Evolutionary conservation across 345 rosid species (phyloP).

Genomic region (Eucalyptus polyanthemos): DNA sequence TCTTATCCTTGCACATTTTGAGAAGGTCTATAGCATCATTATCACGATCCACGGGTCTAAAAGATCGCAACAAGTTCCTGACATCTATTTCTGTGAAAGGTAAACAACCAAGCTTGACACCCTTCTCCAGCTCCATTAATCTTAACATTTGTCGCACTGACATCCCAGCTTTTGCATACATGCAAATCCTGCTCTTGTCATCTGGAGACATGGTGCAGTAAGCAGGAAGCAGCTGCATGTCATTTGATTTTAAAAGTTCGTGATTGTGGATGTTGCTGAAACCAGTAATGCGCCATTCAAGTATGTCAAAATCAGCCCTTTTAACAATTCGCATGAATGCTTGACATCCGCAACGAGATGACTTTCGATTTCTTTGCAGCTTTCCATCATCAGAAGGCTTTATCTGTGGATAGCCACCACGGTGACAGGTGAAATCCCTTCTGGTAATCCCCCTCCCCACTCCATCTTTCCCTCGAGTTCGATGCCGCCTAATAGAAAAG

Average conservation of each 20-base stretch:
- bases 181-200: conserved; percentile 48
- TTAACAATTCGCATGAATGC: conserved; percentile 52
- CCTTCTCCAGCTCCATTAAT: conserved; percentile 59
- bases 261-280: conserved; percentile 53
- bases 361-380: conserved; percentile 44
- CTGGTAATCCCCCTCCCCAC: conserved; percentile 55
- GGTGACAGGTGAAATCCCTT: conserved; percentile 52
- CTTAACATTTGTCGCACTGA: conserved; percentile 60
- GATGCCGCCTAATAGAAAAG: conserved; percentile 46
- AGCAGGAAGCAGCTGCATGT: conserved; percentile 28
- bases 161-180: conserved; percentile 67
- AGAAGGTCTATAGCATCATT: conserved; percentile 42
- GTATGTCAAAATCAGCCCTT: conserved; percentile 40
- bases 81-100: conserved; percentile 55
- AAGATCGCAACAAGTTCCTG: conserved; percentile 42
- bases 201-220: conserved; percentile 31
- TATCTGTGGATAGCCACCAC: conserved; percentile 43
- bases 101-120: conserved; percentile 54
- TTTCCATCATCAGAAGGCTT: conserved; percentile 44
- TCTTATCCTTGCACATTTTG: conserved; percentile 41
- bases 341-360: conserved; percentile 50
- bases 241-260: conserved; percentile 32
- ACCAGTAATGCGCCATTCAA: conserved; percentile 50
- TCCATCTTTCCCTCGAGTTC: conserved; percentile 54
- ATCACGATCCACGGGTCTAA: conserved; percentile 37